Percentiles rank a stretch among this genome's conserved stretches.
phyloP scores from a whole-genome alignment of 441 rosid genomes.

The Iberis amara region DNA sequence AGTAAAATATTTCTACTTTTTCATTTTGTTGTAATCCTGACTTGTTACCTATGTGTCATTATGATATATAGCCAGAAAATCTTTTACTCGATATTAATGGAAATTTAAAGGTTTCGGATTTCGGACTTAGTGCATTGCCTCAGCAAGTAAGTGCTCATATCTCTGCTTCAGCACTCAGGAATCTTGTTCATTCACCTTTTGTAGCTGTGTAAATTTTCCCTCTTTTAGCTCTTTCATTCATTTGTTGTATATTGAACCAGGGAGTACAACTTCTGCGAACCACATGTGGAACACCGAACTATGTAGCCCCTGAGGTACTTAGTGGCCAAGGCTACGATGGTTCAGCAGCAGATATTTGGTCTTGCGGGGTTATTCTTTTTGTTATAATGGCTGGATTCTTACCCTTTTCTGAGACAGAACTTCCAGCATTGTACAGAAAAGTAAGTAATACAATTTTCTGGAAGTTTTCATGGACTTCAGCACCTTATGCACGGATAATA shows the following conservation, averaged over 20 bases:
- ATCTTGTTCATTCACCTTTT: slow-evolving; percentile 2
- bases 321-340: slow-evolving; percentile 76
- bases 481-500: neutral
- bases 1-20: slow-evolving; percentile 4
- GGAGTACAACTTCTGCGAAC: slow-evolving; percentile 77
- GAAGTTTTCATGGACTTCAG: neutral
- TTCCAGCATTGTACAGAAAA: slow-evolving; percentile 71
- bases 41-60: slow-evolving; percentile 26
- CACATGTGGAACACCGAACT: slow-evolving; percentile 96
- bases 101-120: slow-evolving; percentile 87
- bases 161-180: neutral
- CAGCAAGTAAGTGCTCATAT: slow-evolving; percentile 48
- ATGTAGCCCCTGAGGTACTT: slow-evolving; percentile 94
- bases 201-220: neutral
- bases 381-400: slow-evolving; percentile 85
- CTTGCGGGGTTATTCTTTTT: slow-evolving; percentile 87
- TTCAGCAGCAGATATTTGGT: slow-evolving; percentile 91
- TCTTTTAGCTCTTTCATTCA: slow-evolving; percentile 10
- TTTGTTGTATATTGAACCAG: slow-evolving; percentile 34
- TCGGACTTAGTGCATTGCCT: slow-evolving; percentile 90
- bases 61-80: slow-evolving; percentile 72
- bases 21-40: slow-evolving; percentile 19
- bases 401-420: slow-evolving; percentile 78
- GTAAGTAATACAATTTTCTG: slow-evolving; percentile 31
- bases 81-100: slow-evolving; percentile 74